A percentile compares a stretch with the other conserved stretches of the same genome.
phyloP scores from a whole-genome alignment of 805 yeast species.

The Ogataea populi-albae region DNA sequence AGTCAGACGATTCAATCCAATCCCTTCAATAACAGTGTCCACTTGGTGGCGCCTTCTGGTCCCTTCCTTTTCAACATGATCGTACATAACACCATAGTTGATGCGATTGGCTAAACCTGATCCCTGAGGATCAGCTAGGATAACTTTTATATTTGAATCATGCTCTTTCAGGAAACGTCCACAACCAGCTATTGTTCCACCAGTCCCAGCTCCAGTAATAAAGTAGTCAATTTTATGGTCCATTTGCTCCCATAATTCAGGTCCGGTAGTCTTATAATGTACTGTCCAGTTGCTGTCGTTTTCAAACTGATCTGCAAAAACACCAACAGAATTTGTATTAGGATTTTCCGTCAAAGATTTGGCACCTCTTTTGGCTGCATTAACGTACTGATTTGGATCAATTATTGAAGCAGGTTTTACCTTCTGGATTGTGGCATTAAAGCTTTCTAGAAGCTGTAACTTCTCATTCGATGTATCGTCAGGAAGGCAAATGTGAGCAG shows the following conservation, averaged over 20 bases:
- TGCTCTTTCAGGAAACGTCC: constrained; percentile 65
- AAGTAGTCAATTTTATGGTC: constrained; percentile 65
- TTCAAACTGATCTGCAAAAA: constrained; percentile 95
- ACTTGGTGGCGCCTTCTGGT: constrained; percentile 94
- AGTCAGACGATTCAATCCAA: constrained; percentile 86
- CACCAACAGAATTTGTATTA: constrained; percentile 47
- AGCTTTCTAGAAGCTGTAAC: constrained; percentile 59
- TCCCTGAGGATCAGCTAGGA: constrained; percentile 95
- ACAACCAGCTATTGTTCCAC: constrained; percentile 95
- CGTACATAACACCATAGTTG: constrained; percentile 92
- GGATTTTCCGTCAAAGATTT: constrained; percentile 41
- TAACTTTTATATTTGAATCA: constrained; percentile 42
- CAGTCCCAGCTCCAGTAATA: constrained; percentile 93
- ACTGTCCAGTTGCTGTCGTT: constrained; percentile 86
- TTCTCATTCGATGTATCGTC: constrained; percentile 91
- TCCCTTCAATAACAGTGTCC: constrained; percentile 91
- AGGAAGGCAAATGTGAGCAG: constrained; percentile 90
- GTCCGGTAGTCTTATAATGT: constrained; percentile 84
- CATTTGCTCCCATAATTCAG: constrained; percentile 83
- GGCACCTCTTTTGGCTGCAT: constrained; percentile 74
- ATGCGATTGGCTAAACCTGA: constrained; percentile 85
- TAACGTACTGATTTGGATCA: constrained; percentile 90
- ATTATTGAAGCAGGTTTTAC: constrained; percentile 95
- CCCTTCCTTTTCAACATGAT: constrained; percentile 84
- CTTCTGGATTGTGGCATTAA: constrained; percentile 80